phyloP scores from a whole-genome alignment of 2,329 filamentous ascomycete species.

The Laburnicola sp. region DNA sequence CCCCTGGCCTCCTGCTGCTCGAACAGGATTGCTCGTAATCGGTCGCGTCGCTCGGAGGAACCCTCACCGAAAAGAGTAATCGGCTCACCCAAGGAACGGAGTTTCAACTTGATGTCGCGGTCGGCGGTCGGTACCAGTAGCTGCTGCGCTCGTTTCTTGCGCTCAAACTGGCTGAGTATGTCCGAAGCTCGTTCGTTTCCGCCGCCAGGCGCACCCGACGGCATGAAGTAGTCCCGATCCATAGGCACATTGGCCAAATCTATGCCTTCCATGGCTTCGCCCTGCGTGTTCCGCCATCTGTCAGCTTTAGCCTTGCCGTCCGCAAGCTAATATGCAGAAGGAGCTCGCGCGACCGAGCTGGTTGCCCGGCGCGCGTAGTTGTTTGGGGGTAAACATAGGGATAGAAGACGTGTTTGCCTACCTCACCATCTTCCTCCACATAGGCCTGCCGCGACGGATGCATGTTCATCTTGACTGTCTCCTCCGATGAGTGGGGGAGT shows the following conservation, averaged over 20 bases:
- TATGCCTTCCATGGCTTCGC: conserved; percentile 60
- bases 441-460: conserved; percentile 92
- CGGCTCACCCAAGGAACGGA: conserved; percentile 88
- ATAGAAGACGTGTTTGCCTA: conserved; percentile 48
- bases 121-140: conserved; percentile 95
- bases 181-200: conserved; percentile 82
- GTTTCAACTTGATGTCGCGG: conserved; percentile 74
- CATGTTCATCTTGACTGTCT: conserved; percentile 55
- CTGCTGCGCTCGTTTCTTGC: conserved; percentile 81
- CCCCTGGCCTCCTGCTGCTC: conserved; percentile 69
- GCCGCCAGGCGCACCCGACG: conserved; percentile 65
- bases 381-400: conserved; percentile 2
- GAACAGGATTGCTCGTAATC: conserved; percentile 78
- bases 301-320: conserved; percentile 13
- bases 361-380: conserved; percentile 4
- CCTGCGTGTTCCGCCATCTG: conserved; percentile 40
- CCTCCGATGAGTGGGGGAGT: conserved; percentile 18
- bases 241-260: conserved; percentile 65
- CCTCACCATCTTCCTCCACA: conserved; percentile 79
- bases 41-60: conserved; percentile 79
- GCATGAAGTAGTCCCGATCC: conserved; percentile 85
- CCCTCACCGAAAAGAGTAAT: conserved; percentile 94
- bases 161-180: conserved; percentile 80
- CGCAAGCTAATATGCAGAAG: background rate
- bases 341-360: conserved; percentile 1